Base-by-base conservation (phyloP, 2,329 filamentous ascomycete genomes). In the Elsinoe ampelina region DNA sequence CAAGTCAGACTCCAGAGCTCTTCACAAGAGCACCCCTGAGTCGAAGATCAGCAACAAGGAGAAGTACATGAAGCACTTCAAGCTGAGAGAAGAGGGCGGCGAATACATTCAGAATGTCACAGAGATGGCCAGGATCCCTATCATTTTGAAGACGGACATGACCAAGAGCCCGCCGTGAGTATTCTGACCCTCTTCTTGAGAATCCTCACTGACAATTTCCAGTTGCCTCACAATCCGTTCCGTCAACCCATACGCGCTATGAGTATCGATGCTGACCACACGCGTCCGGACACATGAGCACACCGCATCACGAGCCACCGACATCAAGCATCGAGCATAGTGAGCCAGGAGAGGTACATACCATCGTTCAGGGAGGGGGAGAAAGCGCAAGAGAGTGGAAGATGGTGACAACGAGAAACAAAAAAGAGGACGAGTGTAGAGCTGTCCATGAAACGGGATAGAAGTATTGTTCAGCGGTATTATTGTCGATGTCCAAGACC, bases 131-230 rank as follows among this genome's bases (percentile, higher is more conserved):
- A 82, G 92, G 64, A 87, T 98, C 60, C 93, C 93, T n/a, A 87
- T 98, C 63, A 95, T 98, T 70, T 76, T 98, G 67, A 97, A 95
- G 84, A 97, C 93, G 63, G 93, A 98, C 75, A 81, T 98, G 67
- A 89, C 80, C 75, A 98, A 98, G 87, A 97, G 92, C 77, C 93
- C 93, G 75, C 93, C 93, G 91, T 98, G 87, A 84, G 93, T 92
- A 61, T 8, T 22, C 58, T 38, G 58, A 51, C 10, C 54, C 51
- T 32, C 2, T 4, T 26, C 5, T 17, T 20, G 12, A 12, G 8
- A 12, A 42, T 26, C 8, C 54, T 58, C 63, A 66, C 75, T 79
- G 72, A 80, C 63, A 47, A 13, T 50, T 11, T 57, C 61, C 63
- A 90, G 86, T 64, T 91, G 87, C 77, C 72, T 91, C 71, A 90